Percentiles rank a stretch among this genome's conserved stretches.
Evolutionary conservation across 345 rosid genomes (phyloP).

Genomic region (Anastatica hierochuntica): DNA sequence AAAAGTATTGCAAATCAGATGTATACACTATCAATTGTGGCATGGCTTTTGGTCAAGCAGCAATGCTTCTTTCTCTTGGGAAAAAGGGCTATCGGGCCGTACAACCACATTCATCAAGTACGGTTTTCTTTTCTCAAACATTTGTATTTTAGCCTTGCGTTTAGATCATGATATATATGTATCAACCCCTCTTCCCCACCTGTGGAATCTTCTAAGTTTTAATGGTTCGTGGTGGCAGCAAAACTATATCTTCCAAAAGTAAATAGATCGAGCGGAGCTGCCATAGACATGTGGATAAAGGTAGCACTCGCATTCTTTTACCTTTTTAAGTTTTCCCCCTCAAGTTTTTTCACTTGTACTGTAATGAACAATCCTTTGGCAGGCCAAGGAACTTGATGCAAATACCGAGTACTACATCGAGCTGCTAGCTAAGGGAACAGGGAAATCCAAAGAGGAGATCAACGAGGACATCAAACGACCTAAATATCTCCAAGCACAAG

Average conservation of each 20-base stretch:
- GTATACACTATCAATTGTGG: conserved; percentile 74
- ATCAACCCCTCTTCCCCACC: neutral
- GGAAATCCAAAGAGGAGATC: conserved; percentile 75
- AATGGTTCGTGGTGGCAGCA: conserved; percentile 44
- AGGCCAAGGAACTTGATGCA: conserved; percentile 83
- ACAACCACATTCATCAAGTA: conserved; percentile 71
- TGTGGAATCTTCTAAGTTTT: conserved; percentile 6
- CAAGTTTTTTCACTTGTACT: neutral
- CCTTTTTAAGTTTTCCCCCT: neutral
- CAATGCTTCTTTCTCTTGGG: conserved; percentile 83
- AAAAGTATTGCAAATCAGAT: conserved; percentile 59
- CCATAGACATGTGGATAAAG: conserved; percentile 83
- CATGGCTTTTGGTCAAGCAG: conserved; percentile 93
- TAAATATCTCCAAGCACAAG: conserved; percentile 56
- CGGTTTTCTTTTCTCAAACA: conserved; percentile 18
- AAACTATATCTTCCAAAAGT: conserved; percentile 69
- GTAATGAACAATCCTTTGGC: conserved; percentile 16
- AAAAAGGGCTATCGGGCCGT: conserved; percentile 64
- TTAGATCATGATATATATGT: no score
- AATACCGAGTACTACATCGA: conserved; percentile 58
- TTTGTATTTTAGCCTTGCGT: neutral
- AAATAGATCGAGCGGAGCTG: conserved; percentile 68
- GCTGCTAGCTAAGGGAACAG: conserved; percentile 63
- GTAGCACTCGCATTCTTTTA: conserved; percentile 19
- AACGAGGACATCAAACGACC: conserved; percentile 56